Percentiles rank a stretch among this genome's conserved stretches.
Conservation (phyloP, 2,329 filamentous ascomycete species). For the Ascochyta pisi region DNA sequence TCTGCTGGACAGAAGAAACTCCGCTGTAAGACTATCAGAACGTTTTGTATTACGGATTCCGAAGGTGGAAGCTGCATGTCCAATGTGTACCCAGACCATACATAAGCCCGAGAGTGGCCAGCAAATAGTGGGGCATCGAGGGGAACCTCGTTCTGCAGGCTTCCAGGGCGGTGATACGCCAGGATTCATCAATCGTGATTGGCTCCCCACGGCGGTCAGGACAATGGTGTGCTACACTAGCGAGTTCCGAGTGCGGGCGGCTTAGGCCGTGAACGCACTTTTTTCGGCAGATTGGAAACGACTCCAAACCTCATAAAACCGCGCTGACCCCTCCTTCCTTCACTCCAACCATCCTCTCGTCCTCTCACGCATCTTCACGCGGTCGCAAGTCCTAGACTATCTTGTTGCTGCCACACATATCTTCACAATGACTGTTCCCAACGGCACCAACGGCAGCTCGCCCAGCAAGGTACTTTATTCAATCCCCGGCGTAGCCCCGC, state of each 20-base stretch:
- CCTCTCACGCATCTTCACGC: conserved; percentile 33
- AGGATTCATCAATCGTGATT: conserved; percentile 10
- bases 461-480: conserved; percentile 34
- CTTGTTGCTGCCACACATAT: conserved; percentile 18
- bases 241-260: conserved; percentile 11
- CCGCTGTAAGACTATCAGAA: too few relatives aligned
- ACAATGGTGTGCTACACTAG: conserved; percentile 14
- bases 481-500: conserved; percentile 16
- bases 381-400: conserved; percentile 51
- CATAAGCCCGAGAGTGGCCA: background rate
- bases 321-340: conserved; percentile 36
- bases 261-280: conserved; percentile 26
- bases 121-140: conserved; percentile 15
- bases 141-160: conserved; percentile 22
- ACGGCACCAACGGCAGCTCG: conserved; percentile 29
- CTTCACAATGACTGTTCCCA: conserved; percentile 37
- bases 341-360: conserved; percentile 27
- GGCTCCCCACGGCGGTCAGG: conserved; percentile 24
- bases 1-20: too few relatives aligned
- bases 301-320: conserved; percentile 35
- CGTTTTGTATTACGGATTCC: too few relatives aligned
- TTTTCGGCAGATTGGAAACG: conserved; percentile 36
- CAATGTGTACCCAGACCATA: too few relatives aligned
- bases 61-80: too few relatives aligned
- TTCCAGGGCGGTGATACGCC: conserved; percentile 13